These are phyloP conservation scores for Aspergillus coremiiformis DNA, from an alignment of 495 filamentous ascomycete species.

Conservation along the genomic window DNA sequence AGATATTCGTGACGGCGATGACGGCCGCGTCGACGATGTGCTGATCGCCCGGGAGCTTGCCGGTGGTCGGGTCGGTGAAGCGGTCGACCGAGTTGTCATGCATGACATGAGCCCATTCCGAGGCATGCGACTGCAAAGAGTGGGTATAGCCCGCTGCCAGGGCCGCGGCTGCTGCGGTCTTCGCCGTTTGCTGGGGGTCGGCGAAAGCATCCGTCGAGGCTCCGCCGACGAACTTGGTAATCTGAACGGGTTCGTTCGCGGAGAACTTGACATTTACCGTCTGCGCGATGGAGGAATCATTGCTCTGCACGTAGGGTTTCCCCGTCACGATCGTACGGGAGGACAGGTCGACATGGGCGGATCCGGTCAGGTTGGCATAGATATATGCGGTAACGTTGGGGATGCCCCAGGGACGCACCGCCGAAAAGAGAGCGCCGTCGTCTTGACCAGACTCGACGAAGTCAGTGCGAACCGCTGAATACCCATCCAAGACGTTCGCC, in stretches of 20 bases:
- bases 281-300: conserved; percentile 55
- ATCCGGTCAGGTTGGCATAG: conserved; percentile 43
- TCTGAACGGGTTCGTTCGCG: conserved; percentile 40
- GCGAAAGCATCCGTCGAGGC: conserved; percentile 56
- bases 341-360: conserved; percentile 38
- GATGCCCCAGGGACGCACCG: conserved; percentile 50
- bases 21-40: conserved; percentile 57
- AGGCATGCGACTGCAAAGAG: conserved; percentile 42
- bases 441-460: conserved; percentile 47
- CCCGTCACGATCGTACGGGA: conserved; percentile 36
- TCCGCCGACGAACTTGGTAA: conserved; percentile 53
- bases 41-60: conserved; percentile 50
- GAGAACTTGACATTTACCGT: conserved; percentile 42
- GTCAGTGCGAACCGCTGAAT: conserved; percentile 49
- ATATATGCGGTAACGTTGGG: conserved; percentile 52
- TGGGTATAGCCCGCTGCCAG: conserved; percentile 37
- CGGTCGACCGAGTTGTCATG: conserved; percentile 53
- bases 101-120: conserved; percentile 51
- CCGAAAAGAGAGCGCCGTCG: conserved; percentile 45
- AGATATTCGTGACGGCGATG: conserved; percentile 56
- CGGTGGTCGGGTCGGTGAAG: conserved; percentile 50
- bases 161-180: conserved; percentile 37
- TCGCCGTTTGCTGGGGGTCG: conserved; percentile 44
- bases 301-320: conserved; percentile 43
- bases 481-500: conserved; percentile 53